Base-by-base conservation (phyloP, 2,329 filamentous ascomycete species). In the Aspergillaceae sp. region DNA sequence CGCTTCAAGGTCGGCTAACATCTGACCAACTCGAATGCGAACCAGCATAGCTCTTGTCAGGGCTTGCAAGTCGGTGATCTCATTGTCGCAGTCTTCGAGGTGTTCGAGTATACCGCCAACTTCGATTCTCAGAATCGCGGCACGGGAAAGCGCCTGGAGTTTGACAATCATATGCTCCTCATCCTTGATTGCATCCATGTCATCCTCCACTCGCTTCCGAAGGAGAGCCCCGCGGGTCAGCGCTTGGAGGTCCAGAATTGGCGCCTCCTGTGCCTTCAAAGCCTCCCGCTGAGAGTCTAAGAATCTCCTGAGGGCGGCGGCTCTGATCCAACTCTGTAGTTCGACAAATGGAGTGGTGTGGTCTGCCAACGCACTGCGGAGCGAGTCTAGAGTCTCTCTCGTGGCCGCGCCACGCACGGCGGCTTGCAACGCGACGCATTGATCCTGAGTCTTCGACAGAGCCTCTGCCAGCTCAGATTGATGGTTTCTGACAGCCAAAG, bases 1-100 rank as follows among this genome's bases (percentile, higher is more conserved):
- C 44, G 84, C 84, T 48, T 94, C 87, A 2, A 97, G 76, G 53
- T 91, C 82, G 26, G 76, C 78, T 35, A 98, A 75, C 1, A 88
- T 72, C 40, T 81, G 77, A 11, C 86, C 88, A 42, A 97, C 76
- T 28, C 84, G 76, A 41, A 80, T 78, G 41, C 92, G 82, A 36
- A 86, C 72, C 52, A 94, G 75, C 76, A 94, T 86, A 1, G 87
- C 90, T 48, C 91, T 80, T 30, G 82, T 76, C 5, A 90, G 70
- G 29, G 82, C 81, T 66, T 98, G 92, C 2, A 96, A 73, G 30
- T 81, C 71, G 27, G 80, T 69, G 35, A 90, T 78, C 50, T 82
- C 78, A 0, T 80, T 73, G 34, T 84, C 80, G 55, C 87, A 79
- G 2, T 81, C 79, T 43, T 82, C 72, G 28, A 97, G 78, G 37